Base-by-base conservation (phyloP, 2,329 filamentous ascomycete species). In the Colletotrichum sp. region DNA sequence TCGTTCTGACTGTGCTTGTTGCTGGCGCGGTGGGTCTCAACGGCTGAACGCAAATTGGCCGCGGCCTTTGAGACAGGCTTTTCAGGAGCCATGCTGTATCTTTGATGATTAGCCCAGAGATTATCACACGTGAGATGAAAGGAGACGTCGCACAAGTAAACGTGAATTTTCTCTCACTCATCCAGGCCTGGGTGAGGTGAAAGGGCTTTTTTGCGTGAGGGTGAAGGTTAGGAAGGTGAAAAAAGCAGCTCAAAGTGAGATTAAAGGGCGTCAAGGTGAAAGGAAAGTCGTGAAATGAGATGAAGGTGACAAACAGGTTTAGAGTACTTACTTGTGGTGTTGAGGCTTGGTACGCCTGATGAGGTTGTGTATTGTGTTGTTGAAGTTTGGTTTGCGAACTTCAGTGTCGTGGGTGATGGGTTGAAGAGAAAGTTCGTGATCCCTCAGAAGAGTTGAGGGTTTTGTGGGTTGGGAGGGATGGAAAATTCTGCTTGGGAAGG, bases 1-100 rank as follows among this genome's bases (percentile, higher is more conserved):
- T 48, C 0, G 0, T 48, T 48, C 16, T 48, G 48, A 18, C 1
- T 1, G 2, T 18, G 9, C 24, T 28, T 59, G 8, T 28, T 59
- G 55, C 8, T 18, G 0, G 26, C 13, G 55, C 15, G 55, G 15
- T 26, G 55, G 0, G 0, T 59, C 6, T 52, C n/a, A 22, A 8
- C 3, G 1, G 44, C 44, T 3, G 44, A 52, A 6, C 44, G 15
- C 2, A 3, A 13, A 28, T 22, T 22, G 39, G 4, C n/a, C 2
- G 10, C 1, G 6, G 10, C 44, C 44, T 22, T 52, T 3, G 2
- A 22, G 44, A 52, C 44, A 1, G n/a, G 44, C 44, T 22, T 36
- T 9, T 9, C n/a, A 5, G 24, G 8, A 8, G n/a, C 1, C 30
- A 26, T 32, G 30, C 4, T 32, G 30, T 32, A 32, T 32, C 30